Evolutionary conservation across 1,284 basidiomycete genomes (phyloP).

Genomic region (Rhodotorula sp.): DNA sequence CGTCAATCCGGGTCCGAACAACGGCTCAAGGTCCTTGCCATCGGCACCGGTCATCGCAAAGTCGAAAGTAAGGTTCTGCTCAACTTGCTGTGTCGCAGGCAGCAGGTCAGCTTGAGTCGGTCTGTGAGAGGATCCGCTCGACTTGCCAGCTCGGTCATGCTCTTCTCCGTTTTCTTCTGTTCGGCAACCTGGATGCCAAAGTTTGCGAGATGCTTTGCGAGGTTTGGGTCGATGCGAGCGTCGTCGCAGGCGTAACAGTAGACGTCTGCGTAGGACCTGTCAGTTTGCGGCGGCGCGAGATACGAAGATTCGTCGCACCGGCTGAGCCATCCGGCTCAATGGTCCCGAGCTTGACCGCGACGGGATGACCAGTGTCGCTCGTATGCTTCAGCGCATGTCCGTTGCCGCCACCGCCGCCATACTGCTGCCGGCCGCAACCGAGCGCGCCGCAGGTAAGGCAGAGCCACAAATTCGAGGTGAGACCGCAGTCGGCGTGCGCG

Average conservation of each 20-base stretch:
- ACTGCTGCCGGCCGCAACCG: slow-evolving; percentile 85
- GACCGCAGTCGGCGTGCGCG: slow-evolving; percentile 59
- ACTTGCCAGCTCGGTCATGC: slow-evolving; percentile 86
- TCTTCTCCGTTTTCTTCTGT: slow-evolving; percentile 92
- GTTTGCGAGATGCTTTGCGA: slow-evolving; percentile 69
- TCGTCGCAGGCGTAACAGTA: slow-evolving; percentile 95
- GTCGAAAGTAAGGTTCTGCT: slow-evolving; percentile 93
- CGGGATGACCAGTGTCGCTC: slow-evolving; percentile 68
- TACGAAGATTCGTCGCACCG: slow-evolving; percentile 54
- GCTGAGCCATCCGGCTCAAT: slow-evolving; percentile 93
- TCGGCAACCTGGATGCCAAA: slow-evolving; percentile 85
- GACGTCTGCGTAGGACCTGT: slow-evolving; percentile 61
- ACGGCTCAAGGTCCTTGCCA: slow-evolving; percentile 79
- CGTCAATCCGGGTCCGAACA: slow-evolving; percentile 85
- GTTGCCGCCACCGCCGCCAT: slow-evolving; percentile 81
- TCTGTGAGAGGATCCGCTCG: neutral
- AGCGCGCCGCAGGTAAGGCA: slow-evolving; percentile 93
- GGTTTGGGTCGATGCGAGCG: slow-evolving; percentile 72
- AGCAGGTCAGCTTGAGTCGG: neutral
- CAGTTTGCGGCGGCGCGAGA: too few species aligned
- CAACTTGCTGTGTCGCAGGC: slow-evolving; percentile 69
- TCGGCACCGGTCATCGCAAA: slow-evolving; percentile 90
- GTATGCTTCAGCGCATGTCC: slow-evolving; percentile 86
- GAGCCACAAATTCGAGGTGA: slow-evolving; percentile 90
- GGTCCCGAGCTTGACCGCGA: slow-evolving; percentile 92